Percentiles rank a stretch among this genome's conserved stretches.
phyloP scores from a whole-genome alignment of 177 flowering plant species.

The Vitis hybrid region DNA sequence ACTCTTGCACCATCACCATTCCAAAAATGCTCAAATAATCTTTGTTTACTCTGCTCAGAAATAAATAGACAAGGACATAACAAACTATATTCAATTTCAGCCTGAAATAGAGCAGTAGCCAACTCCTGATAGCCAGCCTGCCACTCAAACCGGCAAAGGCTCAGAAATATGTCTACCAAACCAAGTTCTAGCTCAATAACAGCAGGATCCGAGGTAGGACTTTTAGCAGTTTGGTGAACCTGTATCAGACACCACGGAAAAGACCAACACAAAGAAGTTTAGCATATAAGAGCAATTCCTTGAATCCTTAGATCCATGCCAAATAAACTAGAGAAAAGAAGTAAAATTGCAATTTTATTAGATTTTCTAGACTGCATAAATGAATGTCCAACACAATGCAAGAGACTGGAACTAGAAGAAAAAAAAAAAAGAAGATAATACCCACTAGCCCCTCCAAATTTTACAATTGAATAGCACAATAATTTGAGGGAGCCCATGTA shows the following conservation, averaged over 20 bases:
- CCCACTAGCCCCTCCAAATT: too few species aligned
- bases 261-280: not conserved
- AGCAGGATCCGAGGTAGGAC: constrained; percentile 31
- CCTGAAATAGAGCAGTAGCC: constrained; percentile 90
- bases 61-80: constrained; percentile 79
- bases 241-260: constrained; percentile 32
- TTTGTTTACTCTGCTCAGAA: constrained; percentile 72
- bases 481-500: too few species aligned
- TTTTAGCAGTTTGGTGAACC: constrained; percentile 38
- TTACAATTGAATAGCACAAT: too few species aligned
- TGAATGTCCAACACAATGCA: too few species aligned
- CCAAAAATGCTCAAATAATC: constrained; percentile 96
- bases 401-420: too few species aligned
- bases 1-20: constrained; percentile 74
- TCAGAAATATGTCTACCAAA: constrained; percentile 75
- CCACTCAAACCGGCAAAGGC: constrained; percentile 94
- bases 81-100: constrained; percentile 77
- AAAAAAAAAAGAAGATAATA: too few species aligned
- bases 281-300: too few species aligned
- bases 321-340: not conserved
- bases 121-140: constrained; percentile 93
- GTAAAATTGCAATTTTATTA: not conserved
- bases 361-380: too few species aligned
- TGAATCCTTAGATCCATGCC: not conserved
- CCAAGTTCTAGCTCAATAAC: constrained; percentile 64